These are phyloP conservation scores for Curvularia spicifera DNA, from an alignment of 2,329 filamentous ascomycete species.

Conservation along the genomic window DNA sequence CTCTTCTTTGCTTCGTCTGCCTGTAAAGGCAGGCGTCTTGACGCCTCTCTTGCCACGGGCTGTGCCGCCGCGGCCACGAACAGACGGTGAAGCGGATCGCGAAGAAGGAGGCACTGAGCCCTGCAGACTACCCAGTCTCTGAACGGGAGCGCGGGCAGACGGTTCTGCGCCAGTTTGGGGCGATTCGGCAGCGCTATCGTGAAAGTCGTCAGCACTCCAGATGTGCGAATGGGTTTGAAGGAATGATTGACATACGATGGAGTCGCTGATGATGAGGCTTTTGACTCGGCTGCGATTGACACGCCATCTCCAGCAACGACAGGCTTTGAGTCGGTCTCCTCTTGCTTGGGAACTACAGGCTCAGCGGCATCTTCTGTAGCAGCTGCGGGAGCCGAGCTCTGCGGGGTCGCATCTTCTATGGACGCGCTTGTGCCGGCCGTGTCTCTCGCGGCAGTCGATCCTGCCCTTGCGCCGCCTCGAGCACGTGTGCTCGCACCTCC, in stretches of 20 bases:
- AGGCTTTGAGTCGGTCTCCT: slow-evolving; percentile 28
- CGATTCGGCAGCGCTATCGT: slow-evolving; percentile 22
- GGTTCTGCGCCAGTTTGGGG: slow-evolving; percentile 28
- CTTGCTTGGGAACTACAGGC: slow-evolving; percentile 29
- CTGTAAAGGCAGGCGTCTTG: slow-evolving; percentile 52
- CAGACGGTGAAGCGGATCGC: slow-evolving; percentile 39
- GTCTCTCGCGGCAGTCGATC: slow-evolving; percentile 20
- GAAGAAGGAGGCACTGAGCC: slow-evolving; percentile 35
- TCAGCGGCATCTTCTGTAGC: slow-evolving; percentile 14
- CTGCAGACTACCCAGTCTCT: slow-evolving; percentile 40
- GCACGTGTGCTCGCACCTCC: slow-evolving; percentile 33
- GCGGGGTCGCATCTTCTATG: slow-evolving; percentile 24
- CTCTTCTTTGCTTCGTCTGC: slow-evolving; percentile 54
- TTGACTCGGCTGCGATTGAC: slow-evolving; percentile 22
- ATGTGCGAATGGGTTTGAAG: background rate
- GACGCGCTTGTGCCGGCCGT: slow-evolving; percentile 21
- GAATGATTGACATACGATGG: slow-evolving; percentile 20
- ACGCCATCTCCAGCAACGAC: slow-evolving; percentile 18
- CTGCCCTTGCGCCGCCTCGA: slow-evolving; percentile 31
- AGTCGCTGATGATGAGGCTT: slow-evolving; percentile 17
- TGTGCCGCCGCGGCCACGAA: slow-evolving; percentile 35
- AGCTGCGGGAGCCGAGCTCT: slow-evolving; percentile 20
- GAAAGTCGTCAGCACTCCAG: slow-evolving; percentile 6
- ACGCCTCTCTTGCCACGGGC: slow-evolving; percentile 38
- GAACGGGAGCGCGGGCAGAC: slow-evolving; percentile 30